Percentiles rank a stretch among this genome's conserved stretches.
Evolutionary conservation across 768 basidiomycete genomes (phyloP).

Genomic region (Leccinum barrowsii): DNA sequence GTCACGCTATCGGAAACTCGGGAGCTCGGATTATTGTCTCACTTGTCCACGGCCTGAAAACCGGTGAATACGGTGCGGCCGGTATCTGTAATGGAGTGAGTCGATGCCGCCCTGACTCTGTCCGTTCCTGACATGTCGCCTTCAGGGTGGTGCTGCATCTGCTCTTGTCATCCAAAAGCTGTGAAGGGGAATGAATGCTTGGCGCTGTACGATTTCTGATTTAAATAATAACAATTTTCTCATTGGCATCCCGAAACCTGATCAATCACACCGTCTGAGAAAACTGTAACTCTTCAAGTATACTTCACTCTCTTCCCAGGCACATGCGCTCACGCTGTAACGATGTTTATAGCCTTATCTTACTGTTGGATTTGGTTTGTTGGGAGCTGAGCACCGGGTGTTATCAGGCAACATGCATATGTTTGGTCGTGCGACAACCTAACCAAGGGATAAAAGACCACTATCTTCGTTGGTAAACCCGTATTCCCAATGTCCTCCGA

Average conservation of each 20-base stretch:
- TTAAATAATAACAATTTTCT: conserved; percentile 14
- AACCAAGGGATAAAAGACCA: conserved; percentile 11
- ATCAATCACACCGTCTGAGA: conserved; percentile 8
- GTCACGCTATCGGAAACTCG: conserved; percentile 95
- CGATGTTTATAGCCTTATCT: conserved; percentile 19
- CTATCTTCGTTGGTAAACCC: background rate
- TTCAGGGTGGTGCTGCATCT: conserved; percentile 87
- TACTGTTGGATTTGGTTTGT: background rate
- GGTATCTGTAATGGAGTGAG: conserved; percentile 96
- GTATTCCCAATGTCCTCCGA: conserved; percentile 18
- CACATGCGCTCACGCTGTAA: conserved; percentile 6
- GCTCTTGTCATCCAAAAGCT: conserved; percentile 87
- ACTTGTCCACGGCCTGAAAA: conserved; percentile 84
- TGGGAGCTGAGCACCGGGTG: background rate
- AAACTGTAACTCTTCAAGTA: background rate
- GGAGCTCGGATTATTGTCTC: conserved; percentile 94
- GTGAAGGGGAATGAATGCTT: conserved; percentile 38
- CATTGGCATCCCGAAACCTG: background rate
- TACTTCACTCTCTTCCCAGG: background rate
- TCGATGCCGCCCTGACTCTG: conserved; percentile 15
- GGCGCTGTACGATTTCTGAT: conserved; percentile 15
- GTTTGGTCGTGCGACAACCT: background rate
- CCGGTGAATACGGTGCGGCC: conserved; percentile 92
- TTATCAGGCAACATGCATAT: conserved; percentile 1
- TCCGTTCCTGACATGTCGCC: conserved; percentile 17